A percentile compares a stretch with the other conserved stretches of the same genome.
Conservation (phyloP, 139 green algal genomes). For the Bryopsis sp. region DNA sequence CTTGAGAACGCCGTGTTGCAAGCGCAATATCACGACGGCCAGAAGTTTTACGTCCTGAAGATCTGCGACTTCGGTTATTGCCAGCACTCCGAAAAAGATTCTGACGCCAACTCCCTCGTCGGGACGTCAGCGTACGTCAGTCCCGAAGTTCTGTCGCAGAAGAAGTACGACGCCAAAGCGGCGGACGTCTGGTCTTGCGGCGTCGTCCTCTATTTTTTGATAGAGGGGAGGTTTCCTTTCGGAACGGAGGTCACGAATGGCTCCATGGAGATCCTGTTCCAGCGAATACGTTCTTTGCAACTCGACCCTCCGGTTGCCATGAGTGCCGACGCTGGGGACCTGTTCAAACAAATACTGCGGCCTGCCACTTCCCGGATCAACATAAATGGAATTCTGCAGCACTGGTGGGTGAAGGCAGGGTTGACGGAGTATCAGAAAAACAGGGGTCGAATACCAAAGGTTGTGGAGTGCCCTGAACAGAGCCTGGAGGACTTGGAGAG, state of each 20-base stretch:
- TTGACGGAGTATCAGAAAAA: too few relatives aligned
- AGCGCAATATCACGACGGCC: neutral
- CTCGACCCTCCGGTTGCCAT: neutral
- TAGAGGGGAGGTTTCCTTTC: slow-evolving; percentile 51
- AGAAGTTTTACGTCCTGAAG: slow-evolving; percentile 15
- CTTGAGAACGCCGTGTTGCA: slow-evolving; percentile 24
- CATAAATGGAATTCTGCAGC: too few relatives aligned
- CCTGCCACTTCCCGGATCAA: too few relatives aligned
- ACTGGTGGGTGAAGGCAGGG: too few relatives aligned
- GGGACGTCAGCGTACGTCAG: slow-evolving; percentile 58
- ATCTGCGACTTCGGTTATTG: slow-evolving; percentile 27
- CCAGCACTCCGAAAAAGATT: slow-evolving; percentile 18
- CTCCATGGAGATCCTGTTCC: neutral
- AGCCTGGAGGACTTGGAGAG: too few relatives aligned
- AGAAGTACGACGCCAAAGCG: slow-evolving; percentile 40
- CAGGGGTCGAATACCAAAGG: too few relatives aligned
- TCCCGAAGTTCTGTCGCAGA: slow-evolving; percentile 32
- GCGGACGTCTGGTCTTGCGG: slow-evolving; percentile 42
- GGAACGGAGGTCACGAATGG: slow-evolving; percentile 11
- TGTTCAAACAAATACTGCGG: too few relatives aligned
- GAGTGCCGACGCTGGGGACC: neutral
- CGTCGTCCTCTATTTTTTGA: slow-evolving; percentile 83
- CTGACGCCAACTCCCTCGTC: slow-evolving; percentile 45
- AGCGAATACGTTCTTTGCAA: neutral
- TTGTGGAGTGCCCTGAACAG: too few relatives aligned